Evolutionary conservation across 176 grass and related monocot species (phyloP).

Genomic region (Poa annua): DNA sequence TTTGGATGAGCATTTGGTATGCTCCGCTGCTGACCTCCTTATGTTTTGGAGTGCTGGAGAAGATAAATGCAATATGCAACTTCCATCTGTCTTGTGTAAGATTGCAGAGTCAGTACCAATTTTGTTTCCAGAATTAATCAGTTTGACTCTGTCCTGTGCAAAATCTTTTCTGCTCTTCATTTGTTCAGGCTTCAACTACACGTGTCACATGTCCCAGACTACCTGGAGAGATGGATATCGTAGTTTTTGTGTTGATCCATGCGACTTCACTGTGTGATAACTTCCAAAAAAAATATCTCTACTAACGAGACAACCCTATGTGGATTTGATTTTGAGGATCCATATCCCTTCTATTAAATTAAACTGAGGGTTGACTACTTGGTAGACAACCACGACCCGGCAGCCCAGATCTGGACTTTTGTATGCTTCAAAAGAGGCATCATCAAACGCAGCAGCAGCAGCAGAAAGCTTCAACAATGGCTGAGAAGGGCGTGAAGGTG

Average conservation of each 20-base stretch:
- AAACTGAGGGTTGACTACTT: too few relatives aligned
- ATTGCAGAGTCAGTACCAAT: neutral
- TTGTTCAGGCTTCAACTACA: neutral
- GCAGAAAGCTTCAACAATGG: conserved; percentile 44
- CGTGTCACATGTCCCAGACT: neutral
- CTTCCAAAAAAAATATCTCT: too few relatives aligned
- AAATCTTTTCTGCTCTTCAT: neutral
- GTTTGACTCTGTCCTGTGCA: neutral
- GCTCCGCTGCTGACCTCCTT: neutral
- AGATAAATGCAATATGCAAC: conserved; percentile 1
- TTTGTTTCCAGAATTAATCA: neutral
- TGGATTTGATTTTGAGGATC: too few relatives aligned
- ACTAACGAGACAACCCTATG: too few relatives aligned
- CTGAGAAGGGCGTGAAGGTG: conserved; percentile 57
- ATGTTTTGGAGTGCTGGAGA: conserved; percentile 9
- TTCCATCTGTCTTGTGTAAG: neutral
- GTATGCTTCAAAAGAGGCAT: neutral
- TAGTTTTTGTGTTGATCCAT: neutral
- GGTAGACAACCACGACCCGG: too few relatives aligned
- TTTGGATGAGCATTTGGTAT: conserved; percentile 13
- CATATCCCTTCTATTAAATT: too few relatives aligned
- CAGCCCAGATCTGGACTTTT: conserved; percentile 31
- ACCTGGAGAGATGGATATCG: neutral
- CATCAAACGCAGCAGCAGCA: neutral
- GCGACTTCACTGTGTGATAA: neutral